Evolutionary conservation across 306 rosid species (phyloP).

Genomic region (Trifolium repens): DNA sequence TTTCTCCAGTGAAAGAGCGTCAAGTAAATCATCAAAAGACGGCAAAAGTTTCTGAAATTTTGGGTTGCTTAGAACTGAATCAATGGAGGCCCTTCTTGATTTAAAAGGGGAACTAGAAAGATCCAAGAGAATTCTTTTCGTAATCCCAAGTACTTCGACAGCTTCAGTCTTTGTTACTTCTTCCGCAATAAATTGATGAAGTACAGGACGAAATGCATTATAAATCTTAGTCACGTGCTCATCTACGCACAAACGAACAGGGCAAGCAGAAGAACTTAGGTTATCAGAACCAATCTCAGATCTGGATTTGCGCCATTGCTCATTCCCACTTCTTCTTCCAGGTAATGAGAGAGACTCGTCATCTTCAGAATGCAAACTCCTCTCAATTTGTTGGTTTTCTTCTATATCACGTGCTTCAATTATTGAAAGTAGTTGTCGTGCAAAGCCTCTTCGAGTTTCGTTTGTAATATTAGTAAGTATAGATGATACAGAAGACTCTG

Average conservation of each 20-base stretch:
- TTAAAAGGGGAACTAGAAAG: slow-evolving; percentile 66
- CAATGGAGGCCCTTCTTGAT: slow-evolving; percentile 63
- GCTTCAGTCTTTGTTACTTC: slow-evolving; percentile 57
- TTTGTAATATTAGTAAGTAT: slow-evolving; percentile 57
- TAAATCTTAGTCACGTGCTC: slow-evolving; percentile 82
- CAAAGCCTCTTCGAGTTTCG: slow-evolving; percentile 64
- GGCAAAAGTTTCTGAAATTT: slow-evolving; percentile 62
- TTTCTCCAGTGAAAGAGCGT: slow-evolving; percentile 64
- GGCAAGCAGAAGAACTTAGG: slow-evolving; percentile 66
- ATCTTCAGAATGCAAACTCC: slow-evolving; percentile 56
- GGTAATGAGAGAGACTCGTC: slow-evolving; percentile 74
- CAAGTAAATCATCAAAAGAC: slow-evolving; percentile 63
- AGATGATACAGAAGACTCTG: slow-evolving; percentile 66
- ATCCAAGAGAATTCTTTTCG: slow-evolving; percentile 56
- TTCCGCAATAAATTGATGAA: slow-evolving; percentile 61
- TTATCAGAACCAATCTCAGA: slow-evolving; percentile 71
- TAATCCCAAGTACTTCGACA: slow-evolving; percentile 56
- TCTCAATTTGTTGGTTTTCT: slow-evolving; percentile 71
- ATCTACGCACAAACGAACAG: slow-evolving; percentile 76
- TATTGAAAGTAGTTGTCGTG: slow-evolving; percentile 58
- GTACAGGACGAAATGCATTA: slow-evolving; percentile 67
- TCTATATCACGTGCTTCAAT: slow-evolving; percentile 71
- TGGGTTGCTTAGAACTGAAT: slow-evolving; percentile 45
- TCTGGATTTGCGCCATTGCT: slow-evolving; percentile 92
- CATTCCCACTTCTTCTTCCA: slow-evolving; percentile 89